Conservation (phyloP, 2,329 filamentous ascomycete genomes). For the Exophiala oligosperma region DNA sequence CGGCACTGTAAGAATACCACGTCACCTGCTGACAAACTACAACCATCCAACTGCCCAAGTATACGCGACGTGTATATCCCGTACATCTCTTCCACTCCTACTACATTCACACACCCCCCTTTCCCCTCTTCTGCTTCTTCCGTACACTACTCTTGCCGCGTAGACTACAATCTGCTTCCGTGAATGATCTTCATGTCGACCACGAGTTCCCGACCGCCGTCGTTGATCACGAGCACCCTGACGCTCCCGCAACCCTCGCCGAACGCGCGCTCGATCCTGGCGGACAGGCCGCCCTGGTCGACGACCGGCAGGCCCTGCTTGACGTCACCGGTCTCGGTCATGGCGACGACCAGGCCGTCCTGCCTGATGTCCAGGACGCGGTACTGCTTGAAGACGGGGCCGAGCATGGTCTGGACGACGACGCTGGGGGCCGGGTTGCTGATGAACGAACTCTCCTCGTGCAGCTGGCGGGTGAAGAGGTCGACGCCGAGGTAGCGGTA, state of each 20-base stretch:
- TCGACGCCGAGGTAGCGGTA: constrained; percentile 99
- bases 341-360: constrained; percentile 78
- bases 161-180: constrained; percentile 61
- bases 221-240: constrained; percentile 92
- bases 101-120: neutral
- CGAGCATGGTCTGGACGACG: constrained; percentile 98
- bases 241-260: constrained; percentile 90
- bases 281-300: constrained; percentile 88
- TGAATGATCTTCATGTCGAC: constrained; percentile 99
- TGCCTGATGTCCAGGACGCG: constrained; percentile 96
- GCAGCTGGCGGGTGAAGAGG: constrained; percentile 99
- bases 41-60: too few relatives aligned
- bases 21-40: too few relatives aligned
- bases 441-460: constrained; percentile 98
- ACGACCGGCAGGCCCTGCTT: constrained; percentile 95
- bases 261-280: constrained; percentile 79
- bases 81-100: neutral
- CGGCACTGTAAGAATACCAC: too few relatives aligned
- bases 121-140: neutral
- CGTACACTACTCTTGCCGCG: neutral
- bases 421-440: constrained; percentile 96
- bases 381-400: constrained; percentile 99
- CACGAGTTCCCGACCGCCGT: constrained; percentile 88
- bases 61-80: too few relatives aligned
- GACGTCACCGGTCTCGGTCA: constrained; percentile 98